These are phyloP conservation scores for Immersiporthe knoxdaviesiana DNA, from an alignment of 2,329 filamentous ascomycete genomes.

Conservation along the genomic window DNA sequence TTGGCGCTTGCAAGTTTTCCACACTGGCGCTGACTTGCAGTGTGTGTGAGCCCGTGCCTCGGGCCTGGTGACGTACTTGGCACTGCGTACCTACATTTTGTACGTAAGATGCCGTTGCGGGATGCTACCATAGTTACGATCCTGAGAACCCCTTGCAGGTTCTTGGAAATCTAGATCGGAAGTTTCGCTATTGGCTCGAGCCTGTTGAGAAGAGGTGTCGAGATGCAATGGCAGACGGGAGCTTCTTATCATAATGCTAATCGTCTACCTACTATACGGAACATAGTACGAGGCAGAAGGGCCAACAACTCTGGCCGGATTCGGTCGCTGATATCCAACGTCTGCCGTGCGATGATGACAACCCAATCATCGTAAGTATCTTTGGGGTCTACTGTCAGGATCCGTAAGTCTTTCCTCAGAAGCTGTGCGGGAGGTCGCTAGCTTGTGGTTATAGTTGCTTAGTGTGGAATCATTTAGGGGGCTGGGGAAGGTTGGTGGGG, in stretches of 20 bases:
- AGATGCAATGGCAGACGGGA: neutral
- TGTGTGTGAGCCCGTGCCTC: neutral
- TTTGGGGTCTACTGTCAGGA: neutral
- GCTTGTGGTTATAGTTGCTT: no score
- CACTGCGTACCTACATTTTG: constrained; percentile 7
- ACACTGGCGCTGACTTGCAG: neutral
- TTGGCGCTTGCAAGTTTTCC: constrained; percentile 8
- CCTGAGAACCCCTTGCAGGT: neutral
- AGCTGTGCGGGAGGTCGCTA: no score
- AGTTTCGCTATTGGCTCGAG: neutral
- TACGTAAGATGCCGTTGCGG: neutral
- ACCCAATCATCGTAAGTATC: neutral
- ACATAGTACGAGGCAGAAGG: neutral
- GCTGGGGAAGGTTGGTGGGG: neutral
- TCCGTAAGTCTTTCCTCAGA: no score
- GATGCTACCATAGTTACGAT: neutral
- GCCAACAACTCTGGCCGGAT: neutral
- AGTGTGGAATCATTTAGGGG: neutral
- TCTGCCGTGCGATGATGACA: neutral
- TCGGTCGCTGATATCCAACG: neutral
- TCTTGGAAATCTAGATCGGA: neutral
- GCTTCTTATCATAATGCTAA: no score
- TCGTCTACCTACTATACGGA: no score
- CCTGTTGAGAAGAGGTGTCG: neutral
- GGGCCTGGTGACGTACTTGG: neutral